phyloP scores from a whole-genome alignment of 768 basidiomycete species.

The Mycena indigotica region DNA sequence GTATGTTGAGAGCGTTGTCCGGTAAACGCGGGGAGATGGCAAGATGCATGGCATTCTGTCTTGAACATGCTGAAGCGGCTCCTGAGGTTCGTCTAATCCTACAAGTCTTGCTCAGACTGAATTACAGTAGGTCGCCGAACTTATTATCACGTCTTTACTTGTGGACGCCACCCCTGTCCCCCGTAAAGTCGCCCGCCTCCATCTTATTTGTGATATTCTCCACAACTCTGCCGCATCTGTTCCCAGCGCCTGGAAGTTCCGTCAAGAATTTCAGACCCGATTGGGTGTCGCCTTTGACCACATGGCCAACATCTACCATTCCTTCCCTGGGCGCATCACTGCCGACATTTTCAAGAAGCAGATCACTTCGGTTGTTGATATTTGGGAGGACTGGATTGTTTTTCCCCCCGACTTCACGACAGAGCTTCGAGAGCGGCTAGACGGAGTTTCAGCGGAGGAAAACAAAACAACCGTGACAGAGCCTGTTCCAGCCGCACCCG shows the following conservation, averaged over 20 bases:
- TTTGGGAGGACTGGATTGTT: slow-evolving; percentile 99
- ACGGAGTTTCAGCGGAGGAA: slow-evolving; percentile 49
- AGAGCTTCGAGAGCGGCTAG: slow-evolving; percentile 72
- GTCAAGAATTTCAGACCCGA: slow-evolving; percentile 88
- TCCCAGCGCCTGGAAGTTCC: slow-evolving; percentile 97
- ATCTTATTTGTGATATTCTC: slow-evolving; percentile 95
- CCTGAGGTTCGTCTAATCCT: slow-evolving; percentile 63
- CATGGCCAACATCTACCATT: slow-evolving; percentile 89
- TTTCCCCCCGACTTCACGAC: slow-evolving; percentile 86
- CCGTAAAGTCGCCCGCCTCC: slow-evolving; percentile 91
- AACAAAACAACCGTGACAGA: slow-evolving; percentile 29
- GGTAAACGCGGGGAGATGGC: slow-evolving; percentile 91
- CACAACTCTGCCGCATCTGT: slow-evolving; percentile 95
- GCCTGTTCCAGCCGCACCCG: slow-evolving; percentile 29
- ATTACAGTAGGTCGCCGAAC: slow-evolving; percentile 81
- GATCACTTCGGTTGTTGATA: slow-evolving; percentile 84
- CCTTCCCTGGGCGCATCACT: slow-evolving; percentile 94
- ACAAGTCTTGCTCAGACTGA: not conserved
- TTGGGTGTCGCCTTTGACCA: slow-evolving; percentile 97
- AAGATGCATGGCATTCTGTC: slow-evolving; percentile 94
- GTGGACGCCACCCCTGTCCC: slow-evolving; percentile 96
- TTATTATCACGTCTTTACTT: slow-evolving; percentile 85
- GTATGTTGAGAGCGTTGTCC: slow-evolving; percentile 83
- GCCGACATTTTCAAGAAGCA: slow-evolving; percentile 96
- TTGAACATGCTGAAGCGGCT: slow-evolving; percentile 95